Percentiles rank a stretch among this genome's conserved stretches.
phyloP scores from a whole-genome alignment of 2,329 filamentous ascomycete species.

The Didymella arachidicola region DNA sequence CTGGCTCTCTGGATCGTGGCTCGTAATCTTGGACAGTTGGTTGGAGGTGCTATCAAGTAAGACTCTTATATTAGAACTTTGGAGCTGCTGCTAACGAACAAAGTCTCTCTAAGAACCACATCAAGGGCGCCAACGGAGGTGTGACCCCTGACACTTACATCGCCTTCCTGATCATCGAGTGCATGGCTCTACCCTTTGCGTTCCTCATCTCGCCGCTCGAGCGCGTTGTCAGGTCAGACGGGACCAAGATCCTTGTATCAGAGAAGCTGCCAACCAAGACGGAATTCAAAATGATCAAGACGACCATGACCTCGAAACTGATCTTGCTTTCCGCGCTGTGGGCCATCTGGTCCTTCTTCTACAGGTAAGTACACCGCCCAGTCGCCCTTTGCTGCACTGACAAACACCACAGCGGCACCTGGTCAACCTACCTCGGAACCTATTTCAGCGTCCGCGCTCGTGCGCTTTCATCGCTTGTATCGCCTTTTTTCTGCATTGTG shows the following conservation, averaged over 20 bases:
- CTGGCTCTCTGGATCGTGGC: constrained; percentile 59
- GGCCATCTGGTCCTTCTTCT: constrained; percentile 60
- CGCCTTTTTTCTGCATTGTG: constrained; percentile 60
- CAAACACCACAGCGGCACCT: constrained; percentile 49
- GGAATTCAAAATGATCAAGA: constrained; percentile 52
- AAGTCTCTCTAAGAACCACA: constrained; percentile 39
- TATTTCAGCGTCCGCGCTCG: constrained; percentile 57
- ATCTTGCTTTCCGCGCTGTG: constrained; percentile 53
- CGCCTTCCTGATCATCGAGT: constrained; percentile 59
- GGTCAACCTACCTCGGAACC: constrained; percentile 56
- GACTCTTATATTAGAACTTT: background rate
- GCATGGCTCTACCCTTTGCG: constrained; percentile 56
- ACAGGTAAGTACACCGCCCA: constrained; percentile 30
- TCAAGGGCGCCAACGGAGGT: constrained; percentile 45
- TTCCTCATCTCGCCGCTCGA: constrained; percentile 58
- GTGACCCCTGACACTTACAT: constrained; percentile 57
- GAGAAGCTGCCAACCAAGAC: constrained; percentile 53
- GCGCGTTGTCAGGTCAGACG: constrained; percentile 56
- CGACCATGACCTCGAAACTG: constrained; percentile 49
- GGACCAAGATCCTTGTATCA: constrained; percentile 54
- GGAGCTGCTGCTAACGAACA: background rate
- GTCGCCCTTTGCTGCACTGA: constrained; percentile 1
- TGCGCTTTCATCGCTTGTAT: constrained; percentile 56
- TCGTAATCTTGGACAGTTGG: constrained; percentile 57
- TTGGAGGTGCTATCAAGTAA: constrained; percentile 56